Evolutionary conservation across 257 asterid species (phyloP), one percentile per base, ranked within the genome.

Genomic region (Solanum phureja): DNA sequence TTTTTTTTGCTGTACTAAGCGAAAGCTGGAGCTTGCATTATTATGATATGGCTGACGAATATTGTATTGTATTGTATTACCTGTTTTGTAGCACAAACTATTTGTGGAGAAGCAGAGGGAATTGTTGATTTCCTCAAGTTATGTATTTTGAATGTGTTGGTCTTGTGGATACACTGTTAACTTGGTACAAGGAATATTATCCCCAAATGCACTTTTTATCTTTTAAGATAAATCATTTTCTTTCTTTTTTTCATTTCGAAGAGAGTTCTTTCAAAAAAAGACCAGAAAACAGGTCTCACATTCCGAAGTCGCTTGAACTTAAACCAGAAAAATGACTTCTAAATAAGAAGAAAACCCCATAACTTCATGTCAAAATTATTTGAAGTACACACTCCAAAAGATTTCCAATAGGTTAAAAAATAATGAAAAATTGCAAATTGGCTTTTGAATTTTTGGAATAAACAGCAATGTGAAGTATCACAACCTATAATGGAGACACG

Each of bases 111-210:
- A 60, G 81, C 66, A 62, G 91, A 82, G 94, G 92, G 92, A 92
- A 91, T 91, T 90, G 91, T 92, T 92, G 93, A 90, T 91, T 94
- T 93, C 91, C 95, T 90, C 84, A 35, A 18, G 90, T 40, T 31
- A 23, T 40, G 35, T 24, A 38, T 76, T 76, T 76, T 76, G 23
- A 40, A 37, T 35, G 12, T 73, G 49, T 73, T 21, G 4, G 27
- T 73, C 49, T 35, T 23, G 56, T 75, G 83, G 84, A 76, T 76
- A 40, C 84, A 40, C 23, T 76, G 84, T n/a, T 11, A 40, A 76
- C 81, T 40, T 76, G 60, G 33, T 76, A 12, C 44, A 76, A 76
- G 8, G 60, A 76, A 76, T 76, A 37, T 38, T n/a, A 37, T 11
- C 83, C 56, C 83, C 11, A 40, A 76, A 40, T 40, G 60, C 84